Evolutionary conservation across 257 asterid species (phyloP), one percentile per base, ranked within the genome.

Genomic region (Solanum virginianum): DNA sequence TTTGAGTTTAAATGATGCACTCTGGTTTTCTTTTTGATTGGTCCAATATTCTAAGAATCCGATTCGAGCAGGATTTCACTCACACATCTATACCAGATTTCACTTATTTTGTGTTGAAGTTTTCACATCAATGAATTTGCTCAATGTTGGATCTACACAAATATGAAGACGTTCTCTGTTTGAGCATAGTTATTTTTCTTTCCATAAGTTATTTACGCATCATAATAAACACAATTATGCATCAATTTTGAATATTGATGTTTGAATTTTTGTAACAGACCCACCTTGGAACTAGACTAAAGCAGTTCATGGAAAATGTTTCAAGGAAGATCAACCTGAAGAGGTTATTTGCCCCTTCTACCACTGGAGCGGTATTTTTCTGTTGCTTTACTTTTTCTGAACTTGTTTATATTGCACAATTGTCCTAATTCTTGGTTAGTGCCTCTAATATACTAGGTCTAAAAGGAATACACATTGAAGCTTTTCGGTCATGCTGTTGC

Each of bases 261-360:
- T 56, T 63, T 83, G 81, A 62, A 54, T 83, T 85, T 87, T 65
- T 79, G 83, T 54, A 86, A 86, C 95, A 95, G 98, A 93, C 81
- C 43, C 82, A 92, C 39, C 53, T 77, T 62, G n/a, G 81, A 17
- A 86, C 81, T 65, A 84, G 85, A 83, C 79, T 93, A 77, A 95
- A 86, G 89, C 90, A 88, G 79, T 53, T 18, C 39, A 29, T 89
- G 17, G 90, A 81, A 87, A 81, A n/a, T 84, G 36, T 93, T 81
- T 85, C 86, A 41, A 79, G 80, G 24, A 91, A 90, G 89, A 85
- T 95, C 91, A 93, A 95, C 88, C 87, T 94, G 90, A 91, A 95
- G 93, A 93, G 88, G 83, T 68, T 95, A 85, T 88, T 94, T 60
- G 97, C 99, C 59, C 98, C 99, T 84, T 94, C 99, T 72, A 94